phyloP scores from a whole-genome alignment of 257 asterid species.

The Capsicum baccatum region DNA sequence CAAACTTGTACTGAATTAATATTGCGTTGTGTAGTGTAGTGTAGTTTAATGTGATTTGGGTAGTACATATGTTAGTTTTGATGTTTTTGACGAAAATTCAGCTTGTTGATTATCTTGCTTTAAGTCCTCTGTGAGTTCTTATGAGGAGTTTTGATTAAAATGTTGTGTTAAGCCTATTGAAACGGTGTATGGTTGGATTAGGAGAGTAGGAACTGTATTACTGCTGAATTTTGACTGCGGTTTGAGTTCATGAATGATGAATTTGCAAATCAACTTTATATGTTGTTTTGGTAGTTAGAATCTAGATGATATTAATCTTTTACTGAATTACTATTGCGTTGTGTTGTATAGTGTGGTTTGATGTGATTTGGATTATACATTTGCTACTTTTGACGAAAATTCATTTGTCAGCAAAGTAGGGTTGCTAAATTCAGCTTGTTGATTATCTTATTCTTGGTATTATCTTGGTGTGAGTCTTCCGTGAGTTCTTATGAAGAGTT shows the following conservation, averaged over 20 bases:
- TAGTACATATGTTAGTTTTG: neutral
- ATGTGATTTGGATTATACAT: too few relatives aligned
- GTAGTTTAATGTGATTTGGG: slow-evolving; percentile 2
- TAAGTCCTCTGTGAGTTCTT: neutral
- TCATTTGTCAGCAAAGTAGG: neutral
- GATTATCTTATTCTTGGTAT: neutral
- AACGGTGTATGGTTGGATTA: slow-evolving; percentile 7
- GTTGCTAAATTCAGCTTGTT: slow-evolving; percentile 5
- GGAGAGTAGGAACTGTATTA: neutral
- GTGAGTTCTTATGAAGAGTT: neutral
- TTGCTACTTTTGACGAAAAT: too few relatives aligned
- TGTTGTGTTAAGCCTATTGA: neutral
- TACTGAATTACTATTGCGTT: too few relatives aligned
- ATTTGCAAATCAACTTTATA: slow-evolving; percentile 9
- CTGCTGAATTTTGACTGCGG: neutral
- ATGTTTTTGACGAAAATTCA: neutral
- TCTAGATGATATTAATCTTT: neutral
- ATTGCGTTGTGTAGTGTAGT: neutral
- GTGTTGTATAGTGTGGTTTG: too few relatives aligned
- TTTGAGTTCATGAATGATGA: slow-evolving; percentile 18
- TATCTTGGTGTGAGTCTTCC: too few relatives aligned
- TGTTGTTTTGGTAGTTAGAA: neutral
- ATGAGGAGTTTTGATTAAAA: slow-evolving; percentile 18
- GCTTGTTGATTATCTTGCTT: slow-evolving; percentile 29
- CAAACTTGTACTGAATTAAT: neutral